Conservation (phyloP, 1,284 basidiomycete genomes). For the Anthracocystis setariae region DNA sequence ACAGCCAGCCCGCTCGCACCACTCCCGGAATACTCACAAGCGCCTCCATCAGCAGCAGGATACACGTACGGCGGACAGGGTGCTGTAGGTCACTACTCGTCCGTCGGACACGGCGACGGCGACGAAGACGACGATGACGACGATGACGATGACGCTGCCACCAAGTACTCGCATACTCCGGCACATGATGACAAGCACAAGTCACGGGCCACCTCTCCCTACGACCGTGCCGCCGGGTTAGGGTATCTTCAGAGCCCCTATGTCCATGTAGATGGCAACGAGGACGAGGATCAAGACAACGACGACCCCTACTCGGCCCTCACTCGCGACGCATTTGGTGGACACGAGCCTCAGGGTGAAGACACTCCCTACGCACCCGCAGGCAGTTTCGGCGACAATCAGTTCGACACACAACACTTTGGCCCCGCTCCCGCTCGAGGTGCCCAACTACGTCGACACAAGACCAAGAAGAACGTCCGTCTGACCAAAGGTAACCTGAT, state of each 20-base stretch:
- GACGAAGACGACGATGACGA: constrained; percentile 37
- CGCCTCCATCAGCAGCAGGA: constrained; percentile 4
- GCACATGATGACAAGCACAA: constrained; percentile 51
- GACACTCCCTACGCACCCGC: constrained; percentile 11
- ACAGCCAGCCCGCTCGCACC: constrained; percentile 12
- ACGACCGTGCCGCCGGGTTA: constrained; percentile 13
- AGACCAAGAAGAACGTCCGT: constrained; percentile 68
- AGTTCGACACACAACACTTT: constrained; percentile 62
- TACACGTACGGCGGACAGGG: constrained; percentile 35
- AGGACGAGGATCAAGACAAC: constrained; percentile 22
- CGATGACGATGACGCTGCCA: constrained; percentile 32
- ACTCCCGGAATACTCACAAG: constrained; percentile 22
- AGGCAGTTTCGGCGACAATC: constrained; percentile 27
- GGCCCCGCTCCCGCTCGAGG: constrained; percentile 62
- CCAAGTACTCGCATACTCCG: constrained; percentile 37
- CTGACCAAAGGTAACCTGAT: constrained; percentile 68
- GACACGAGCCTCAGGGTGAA: constrained; percentile 4
- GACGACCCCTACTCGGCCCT: constrained; percentile 25
- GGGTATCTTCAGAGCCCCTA: constrained; percentile 35
- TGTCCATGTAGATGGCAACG: constrained; percentile 20
- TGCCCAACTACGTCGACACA: constrained; percentile 64
- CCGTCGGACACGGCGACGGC: constrained; percentile 22
- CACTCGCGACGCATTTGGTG: constrained; percentile 33
- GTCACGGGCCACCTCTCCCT: constrained; percentile 16
- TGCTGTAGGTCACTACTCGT: constrained; percentile 36